Percentiles rank a stretch among this genome's conserved stretches.
Evolutionary conservation across 2,329 filamentous ascomycete genomes (phyloP).

Genomic region (Huntiella moniliformis): DNA sequence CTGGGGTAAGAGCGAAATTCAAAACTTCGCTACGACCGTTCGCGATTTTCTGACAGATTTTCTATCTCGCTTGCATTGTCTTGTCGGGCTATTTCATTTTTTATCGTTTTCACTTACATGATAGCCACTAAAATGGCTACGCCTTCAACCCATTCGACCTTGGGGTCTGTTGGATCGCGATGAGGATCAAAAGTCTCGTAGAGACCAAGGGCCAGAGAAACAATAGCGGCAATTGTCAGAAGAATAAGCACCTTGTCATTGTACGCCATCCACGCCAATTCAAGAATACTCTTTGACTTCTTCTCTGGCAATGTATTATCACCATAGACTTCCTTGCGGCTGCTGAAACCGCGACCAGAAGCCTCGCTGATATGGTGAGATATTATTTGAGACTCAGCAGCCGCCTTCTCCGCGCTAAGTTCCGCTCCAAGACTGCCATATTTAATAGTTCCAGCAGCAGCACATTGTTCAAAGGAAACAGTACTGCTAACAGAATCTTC

Average conservation of each 20-base stretch:
- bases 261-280: constrained; percentile 48
- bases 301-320: constrained; percentile 42
- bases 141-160: constrained; percentile 17
- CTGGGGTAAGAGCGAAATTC: background rate
- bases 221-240: constrained; percentile 45
- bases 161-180: constrained; percentile 16
- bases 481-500: constrained; percentile 44
- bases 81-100: background rate
- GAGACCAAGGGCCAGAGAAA: constrained; percentile 50
- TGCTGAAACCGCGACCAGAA: constrained; percentile 19
- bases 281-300: constrained; percentile 38
- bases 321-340: constrained; percentile 40
- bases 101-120: constrained; percentile 9
- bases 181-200: constrained; percentile 40
- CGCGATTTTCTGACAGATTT: background rate
- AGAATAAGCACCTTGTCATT: constrained; percentile 58
- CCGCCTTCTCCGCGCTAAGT: background rate
- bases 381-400: background rate
- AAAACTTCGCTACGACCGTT: background rate
- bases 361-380: constrained; percentile 1
- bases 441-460: constrained; percentile 4
- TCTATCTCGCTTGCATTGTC: background rate
- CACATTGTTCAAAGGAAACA: constrained; percentile 47
- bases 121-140: constrained; percentile 13
- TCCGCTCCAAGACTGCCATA: constrained; percentile 4